These are phyloP conservation scores for Stipa capillata DNA, from an alignment of 176 grass and related monocot genomes.

Conservation along the genomic window DNA sequence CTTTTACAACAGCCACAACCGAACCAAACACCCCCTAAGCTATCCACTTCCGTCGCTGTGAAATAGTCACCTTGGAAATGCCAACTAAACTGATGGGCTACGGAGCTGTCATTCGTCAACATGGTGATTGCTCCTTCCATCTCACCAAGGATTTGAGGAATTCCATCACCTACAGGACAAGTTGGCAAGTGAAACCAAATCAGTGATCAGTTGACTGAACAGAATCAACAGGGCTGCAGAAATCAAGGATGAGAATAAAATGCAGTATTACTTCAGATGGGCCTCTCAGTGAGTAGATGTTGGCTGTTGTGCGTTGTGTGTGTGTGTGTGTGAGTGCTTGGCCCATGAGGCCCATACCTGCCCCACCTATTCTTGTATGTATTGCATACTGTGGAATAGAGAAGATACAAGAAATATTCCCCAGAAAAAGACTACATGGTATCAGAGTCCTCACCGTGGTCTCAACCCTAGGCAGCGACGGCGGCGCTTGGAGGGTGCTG, in stretches of 20 bases:
- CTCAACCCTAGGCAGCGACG: too few relatives aligned
- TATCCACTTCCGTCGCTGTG: background rate
- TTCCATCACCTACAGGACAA: constrained; percentile 34
- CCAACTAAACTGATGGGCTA: background rate
- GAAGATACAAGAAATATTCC: too few relatives aligned
- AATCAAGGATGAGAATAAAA: background rate
- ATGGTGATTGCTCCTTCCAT: constrained; percentile 35
- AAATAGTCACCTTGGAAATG: background rate
- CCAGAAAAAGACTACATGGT: too few relatives aligned
- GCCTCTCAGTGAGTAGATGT: constrained; percentile 38
- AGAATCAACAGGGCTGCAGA: background rate
- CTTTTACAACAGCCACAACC: too few relatives aligned
- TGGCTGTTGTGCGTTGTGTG: too few relatives aligned
- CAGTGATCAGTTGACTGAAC: background rate
- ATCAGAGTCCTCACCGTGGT: too few relatives aligned
- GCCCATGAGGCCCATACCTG: too few relatives aligned
- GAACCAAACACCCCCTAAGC: too few relatives aligned
- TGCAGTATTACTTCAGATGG: constrained; percentile 34
- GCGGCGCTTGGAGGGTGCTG: too few relatives aligned
- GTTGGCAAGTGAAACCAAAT: background rate
- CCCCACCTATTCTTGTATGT: too few relatives aligned
- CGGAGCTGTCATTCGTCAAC: background rate
- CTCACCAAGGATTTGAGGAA: constrained; percentile 41
- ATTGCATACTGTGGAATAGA: too few relatives aligned
- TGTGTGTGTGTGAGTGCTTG: too few relatives aligned